These are phyloP conservation scores for Boehmeria nivea DNA, from an alignment of 306 rosid genomes.

Conservation along the genomic window DNA sequence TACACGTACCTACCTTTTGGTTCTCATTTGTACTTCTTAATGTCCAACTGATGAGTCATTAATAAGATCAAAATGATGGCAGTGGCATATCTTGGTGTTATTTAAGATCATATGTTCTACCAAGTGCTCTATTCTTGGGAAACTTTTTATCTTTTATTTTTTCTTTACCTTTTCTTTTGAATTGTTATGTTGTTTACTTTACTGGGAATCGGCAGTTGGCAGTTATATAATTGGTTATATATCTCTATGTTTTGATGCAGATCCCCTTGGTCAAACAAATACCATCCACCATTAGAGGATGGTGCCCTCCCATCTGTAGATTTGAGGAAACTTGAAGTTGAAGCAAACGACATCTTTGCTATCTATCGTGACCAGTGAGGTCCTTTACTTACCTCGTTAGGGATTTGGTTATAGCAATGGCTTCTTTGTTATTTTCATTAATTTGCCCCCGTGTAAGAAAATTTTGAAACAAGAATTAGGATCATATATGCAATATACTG, in stretches of 20 bases:
- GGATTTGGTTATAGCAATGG: background rate
- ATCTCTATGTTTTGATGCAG: constrained; percentile 36
- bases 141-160: too few relatives aligned
- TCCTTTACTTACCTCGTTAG: constrained; percentile 82
- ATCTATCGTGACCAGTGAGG: constrained; percentile 99
- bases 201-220: too few relatives aligned
- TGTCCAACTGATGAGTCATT: background rate
- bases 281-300: constrained; percentile 79
- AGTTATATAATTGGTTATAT: too few relatives aligned
- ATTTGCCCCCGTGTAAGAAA: background rate
- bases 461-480: background rate
- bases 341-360: constrained; percentile 89
- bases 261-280: constrained; percentile 96
- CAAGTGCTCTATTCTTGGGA: background rate
- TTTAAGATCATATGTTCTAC: background rate
- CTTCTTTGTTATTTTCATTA: constrained; percentile 4
- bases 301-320: constrained; percentile 72
- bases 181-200: too few relatives aligned
- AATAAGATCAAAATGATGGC: too few relatives aligned
- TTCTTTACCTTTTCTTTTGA: too few relatives aligned
- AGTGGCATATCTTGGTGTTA: background rate
- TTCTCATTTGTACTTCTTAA: background rate
- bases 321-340: constrained; percentile 85
- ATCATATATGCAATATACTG: constrained; percentile 8
- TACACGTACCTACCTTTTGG: background rate